Conservation (phyloP, 164 flowering plant genomes). For the Aristolochia fimbriata region DNA sequence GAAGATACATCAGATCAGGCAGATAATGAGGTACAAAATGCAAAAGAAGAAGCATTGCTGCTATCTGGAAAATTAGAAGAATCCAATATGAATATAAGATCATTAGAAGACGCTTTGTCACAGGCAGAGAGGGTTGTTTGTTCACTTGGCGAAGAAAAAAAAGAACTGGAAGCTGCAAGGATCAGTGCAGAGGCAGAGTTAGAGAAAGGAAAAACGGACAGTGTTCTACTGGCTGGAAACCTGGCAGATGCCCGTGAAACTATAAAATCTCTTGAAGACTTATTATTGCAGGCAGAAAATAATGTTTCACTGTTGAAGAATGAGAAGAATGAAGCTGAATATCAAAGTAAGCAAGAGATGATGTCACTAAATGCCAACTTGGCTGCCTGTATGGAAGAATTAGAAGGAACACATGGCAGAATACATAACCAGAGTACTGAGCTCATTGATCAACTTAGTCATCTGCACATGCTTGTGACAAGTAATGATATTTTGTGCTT, state of each 20-base stretch:
- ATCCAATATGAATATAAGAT: conserved; percentile 27
- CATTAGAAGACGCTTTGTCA: conserved; percentile 47
- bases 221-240: conserved; percentile 23
- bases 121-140: conserved; percentile 27
- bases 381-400: conserved; percentile 31
- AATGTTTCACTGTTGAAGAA: conserved; percentile 32
- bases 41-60: conserved; percentile 22
- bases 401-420: conserved; percentile 53
- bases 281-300: conserved; percentile 35
- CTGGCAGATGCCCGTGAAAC: conserved; percentile 37
- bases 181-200: conserved; percentile 38
- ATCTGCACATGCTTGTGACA: conserved; percentile 40
- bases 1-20: conserved; percentile 52
- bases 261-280: conserved; percentile 45
- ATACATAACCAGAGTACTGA: conserved; percentile 46
- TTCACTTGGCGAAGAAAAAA: conserved; percentile 42
- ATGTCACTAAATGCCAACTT: conserved; percentile 32
- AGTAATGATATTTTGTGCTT: conserved; percentile 34
- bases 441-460: conserved; percentile 37
- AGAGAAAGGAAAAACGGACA: conserved; percentile 41
- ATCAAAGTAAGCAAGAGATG: conserved; percentile 28
- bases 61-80: conserved; percentile 39
- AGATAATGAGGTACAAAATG: conserved; percentile 27
- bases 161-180: conserved; percentile 35
- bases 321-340: conserved; percentile 47